Evolutionary conservation across 768 basidiomycete species (phyloP), one percentile per base, ranked within the genome.

Genomic region (Termitomyces sp.): DNA sequence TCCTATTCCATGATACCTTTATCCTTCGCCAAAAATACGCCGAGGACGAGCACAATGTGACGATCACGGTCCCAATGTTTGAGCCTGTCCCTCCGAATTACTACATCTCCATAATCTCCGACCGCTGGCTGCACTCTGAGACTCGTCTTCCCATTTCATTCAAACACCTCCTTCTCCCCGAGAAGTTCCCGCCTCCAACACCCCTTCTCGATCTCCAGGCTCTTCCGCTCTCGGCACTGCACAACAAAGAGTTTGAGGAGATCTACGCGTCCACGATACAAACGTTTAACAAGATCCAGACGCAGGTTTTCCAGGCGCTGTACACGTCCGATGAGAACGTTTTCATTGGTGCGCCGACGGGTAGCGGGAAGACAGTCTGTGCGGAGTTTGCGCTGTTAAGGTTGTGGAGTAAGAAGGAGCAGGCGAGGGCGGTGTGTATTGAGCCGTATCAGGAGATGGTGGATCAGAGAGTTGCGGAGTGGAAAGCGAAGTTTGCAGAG

Each of bases 381-480:
- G 97, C 95, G 0, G 97, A 99, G 71, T 96, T 98, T 61, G 97
- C 97, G 0, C 77, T 99, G 14, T 76, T 99, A 50, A 84, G 95
- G n/a, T 72, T 99, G 0, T 99, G 97, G 97, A 91, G 92, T 51
- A 93, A 93, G 72, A 76, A 79, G 5, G 88, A 95, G 61, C 81
- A 87, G 48, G 82, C 83, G 20, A 80, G 95, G 18, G 95, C 95
- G 0, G 93, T 98, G 3, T 98, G 96, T 69, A 88, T 98, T 54
- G 93, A 95, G 72, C 97, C 97, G 0, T 97, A 91, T 71, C 95
- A 95, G 66, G 97, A 98, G 65, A 96, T 98, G 91, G 97, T 98
- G 2, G 93, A 98, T 58, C 81, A 86, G 64, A 83, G 95, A 3
- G 91, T 95, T 0, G 75, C 78, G 33, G 96, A 98, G 70, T 99